Evolutionary conservation across 1,139 yeast species (phyloP).

Genomic region (Pichia sp.): DNA sequence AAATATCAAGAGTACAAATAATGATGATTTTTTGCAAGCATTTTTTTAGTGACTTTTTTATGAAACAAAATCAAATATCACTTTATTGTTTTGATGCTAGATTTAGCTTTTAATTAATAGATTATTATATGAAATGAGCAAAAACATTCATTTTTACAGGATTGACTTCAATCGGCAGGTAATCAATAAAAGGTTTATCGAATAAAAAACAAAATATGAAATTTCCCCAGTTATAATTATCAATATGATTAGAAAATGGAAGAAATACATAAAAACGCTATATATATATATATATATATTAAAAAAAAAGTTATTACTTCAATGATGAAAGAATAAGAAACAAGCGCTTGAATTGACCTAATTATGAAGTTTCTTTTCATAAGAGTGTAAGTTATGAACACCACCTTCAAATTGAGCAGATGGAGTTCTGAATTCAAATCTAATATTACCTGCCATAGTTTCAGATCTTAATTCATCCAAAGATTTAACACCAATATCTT

Average conservation of each 20-base stretch:
- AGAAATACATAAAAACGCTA: neutral
- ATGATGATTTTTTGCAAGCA: no score
- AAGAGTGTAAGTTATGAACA: constrained; percentile 91
- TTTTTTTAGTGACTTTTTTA: no score
- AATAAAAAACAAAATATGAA: no score
- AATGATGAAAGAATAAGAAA: neutral
- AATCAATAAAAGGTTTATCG: no score
- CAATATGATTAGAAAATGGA: neutral
- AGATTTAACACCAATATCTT: constrained; percentile 87
- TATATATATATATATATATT: neutral
- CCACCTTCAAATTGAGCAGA: constrained; percentile 99
- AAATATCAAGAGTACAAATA: no score
- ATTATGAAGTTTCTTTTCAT: constrained; percentile 94
- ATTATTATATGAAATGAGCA: no score
- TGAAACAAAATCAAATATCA: no score
- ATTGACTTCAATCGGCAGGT: no score
- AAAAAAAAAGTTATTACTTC: neutral
- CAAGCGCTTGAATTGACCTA: constrained; percentile 28
- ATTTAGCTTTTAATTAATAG: no score
- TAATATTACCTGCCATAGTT: constrained; percentile 63
- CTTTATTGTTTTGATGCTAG: no score
- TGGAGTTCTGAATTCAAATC: constrained; percentile 97
- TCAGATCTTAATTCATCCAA: constrained; percentile 55
- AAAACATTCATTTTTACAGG: no score
- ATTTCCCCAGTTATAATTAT: no score